Conservation (phyloP, 345 rosid species). For the Punica granatum region DNA sequence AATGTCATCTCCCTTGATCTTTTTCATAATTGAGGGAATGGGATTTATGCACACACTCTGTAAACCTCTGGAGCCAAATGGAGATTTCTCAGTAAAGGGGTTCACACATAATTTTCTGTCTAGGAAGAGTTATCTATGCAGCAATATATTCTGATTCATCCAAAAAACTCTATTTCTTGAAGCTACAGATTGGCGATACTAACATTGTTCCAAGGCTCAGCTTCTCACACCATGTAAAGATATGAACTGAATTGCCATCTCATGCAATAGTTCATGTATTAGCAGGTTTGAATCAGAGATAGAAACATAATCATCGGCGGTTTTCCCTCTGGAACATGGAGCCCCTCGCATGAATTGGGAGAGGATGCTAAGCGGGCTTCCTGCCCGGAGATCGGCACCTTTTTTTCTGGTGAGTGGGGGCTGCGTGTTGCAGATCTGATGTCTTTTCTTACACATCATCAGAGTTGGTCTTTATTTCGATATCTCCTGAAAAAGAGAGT, state of each 20-base stretch:
- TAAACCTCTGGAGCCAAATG: too few relatives aligned
- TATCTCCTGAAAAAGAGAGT: not conserved
- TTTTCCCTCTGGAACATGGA: not conserved
- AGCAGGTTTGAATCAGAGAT: not conserved
- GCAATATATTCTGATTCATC: too few relatives aligned
- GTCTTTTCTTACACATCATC: not conserved
- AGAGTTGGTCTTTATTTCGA: not conserved
- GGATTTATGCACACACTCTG: too few relatives aligned
- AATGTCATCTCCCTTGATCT: not conserved
- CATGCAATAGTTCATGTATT: not conserved
- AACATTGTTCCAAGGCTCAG: too few relatives aligned
- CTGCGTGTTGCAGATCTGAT: not conserved
- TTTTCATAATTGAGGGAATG: not conserved
- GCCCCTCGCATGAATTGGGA: not conserved
- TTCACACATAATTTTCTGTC: too few relatives aligned
- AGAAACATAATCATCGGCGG: not conserved
- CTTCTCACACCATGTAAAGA: too few relatives aligned
- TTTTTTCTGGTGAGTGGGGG: not conserved
- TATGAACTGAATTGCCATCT: not conserved
- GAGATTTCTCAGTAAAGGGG: too few relatives aligned
- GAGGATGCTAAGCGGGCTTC: not conserved
- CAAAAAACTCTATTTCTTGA: too few relatives aligned
- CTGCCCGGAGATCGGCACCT: not conserved
- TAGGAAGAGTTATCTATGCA: too few relatives aligned
- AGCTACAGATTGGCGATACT: too few relatives aligned